Evolutionary conservation across 108 stramenopile species (phyloP).

Genomic region (Cyclotella baltica): DNA sequence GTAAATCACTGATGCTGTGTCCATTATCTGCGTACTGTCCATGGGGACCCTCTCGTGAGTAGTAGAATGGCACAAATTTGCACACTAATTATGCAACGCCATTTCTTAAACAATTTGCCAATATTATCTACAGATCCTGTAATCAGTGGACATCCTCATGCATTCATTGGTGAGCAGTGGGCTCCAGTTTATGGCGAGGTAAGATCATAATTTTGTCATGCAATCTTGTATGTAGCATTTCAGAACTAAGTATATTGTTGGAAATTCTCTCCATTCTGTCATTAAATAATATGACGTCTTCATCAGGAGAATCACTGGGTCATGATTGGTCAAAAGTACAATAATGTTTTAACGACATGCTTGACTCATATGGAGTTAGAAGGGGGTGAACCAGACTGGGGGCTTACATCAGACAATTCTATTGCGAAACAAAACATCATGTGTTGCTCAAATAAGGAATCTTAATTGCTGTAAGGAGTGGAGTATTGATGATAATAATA

Average conservation of each 20-base stretch:
- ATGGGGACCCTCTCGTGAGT: constrained; percentile 7
- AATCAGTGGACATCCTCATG: constrained; percentile 24
- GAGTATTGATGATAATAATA: too few relatives aligned
- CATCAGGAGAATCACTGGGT: constrained; percentile 11
- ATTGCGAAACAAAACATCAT: background rate
- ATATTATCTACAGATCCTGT: too few relatives aligned
- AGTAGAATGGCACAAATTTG: too few relatives aligned
- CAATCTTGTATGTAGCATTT: background rate
- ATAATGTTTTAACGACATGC: constrained; percentile 30
- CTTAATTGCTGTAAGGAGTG: too few relatives aligned
- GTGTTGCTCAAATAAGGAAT: constrained; percentile 7
- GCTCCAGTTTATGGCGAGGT: constrained; percentile 31
- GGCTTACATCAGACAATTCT: constrained; percentile 21
- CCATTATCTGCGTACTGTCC: constrained; percentile 41
- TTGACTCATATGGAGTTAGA: constrained; percentile 29
- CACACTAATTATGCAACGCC: too few relatives aligned
- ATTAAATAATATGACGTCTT: too few relatives aligned
- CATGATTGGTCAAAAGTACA: constrained; percentile 31
- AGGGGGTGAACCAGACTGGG: constrained; percentile 35
- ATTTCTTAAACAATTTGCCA: too few relatives aligned
- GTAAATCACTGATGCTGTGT: background rate
- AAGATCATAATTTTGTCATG: too few relatives aligned
- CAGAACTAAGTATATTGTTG: background rate
- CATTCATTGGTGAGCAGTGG: constrained; percentile 34
- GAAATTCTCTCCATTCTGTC: background rate